Conservation (phyloP, 2,329 filamentous ascomycete genomes). For the Seiridium cupressi region DNA sequence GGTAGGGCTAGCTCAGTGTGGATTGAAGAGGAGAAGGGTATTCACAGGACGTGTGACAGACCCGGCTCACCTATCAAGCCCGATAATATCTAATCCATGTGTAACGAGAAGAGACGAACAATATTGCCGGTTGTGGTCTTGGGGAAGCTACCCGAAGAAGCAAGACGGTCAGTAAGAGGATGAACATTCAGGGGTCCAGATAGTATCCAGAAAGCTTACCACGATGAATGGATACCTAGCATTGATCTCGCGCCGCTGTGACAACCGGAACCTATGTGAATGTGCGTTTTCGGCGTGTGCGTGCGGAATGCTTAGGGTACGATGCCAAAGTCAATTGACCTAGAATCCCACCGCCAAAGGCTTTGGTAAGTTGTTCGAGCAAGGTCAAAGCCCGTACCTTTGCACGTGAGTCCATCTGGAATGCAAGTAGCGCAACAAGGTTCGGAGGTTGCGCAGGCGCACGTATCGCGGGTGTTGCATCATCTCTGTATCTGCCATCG, state of each 20-base stretch:
- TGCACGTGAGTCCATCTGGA: too few species aligned
- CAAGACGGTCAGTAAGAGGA: neutral
- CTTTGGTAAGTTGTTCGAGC: too few species aligned
- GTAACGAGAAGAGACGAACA: slow-evolving; percentile 27
- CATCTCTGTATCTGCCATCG: neutral
- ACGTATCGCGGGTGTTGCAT: neutral
- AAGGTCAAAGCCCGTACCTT: too few species aligned
- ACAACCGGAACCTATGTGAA: neutral
- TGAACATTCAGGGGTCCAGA: slow-evolving; percentile 11
- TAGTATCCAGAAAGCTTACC: slow-evolving; percentile 24
- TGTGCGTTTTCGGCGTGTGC: too few species aligned
- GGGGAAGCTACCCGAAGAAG: neutral
- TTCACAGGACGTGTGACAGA: slow-evolving; percentile 16
- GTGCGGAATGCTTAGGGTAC: too few species aligned
- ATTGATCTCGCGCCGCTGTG: slow-evolving; percentile 22
- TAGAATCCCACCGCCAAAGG: too few species aligned
- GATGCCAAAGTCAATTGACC: too few species aligned
- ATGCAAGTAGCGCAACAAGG: neutral
- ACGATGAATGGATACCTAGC: slow-evolving; percentile 27
- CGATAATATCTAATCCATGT: slow-evolving; percentile 42
- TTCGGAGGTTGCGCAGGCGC: neutral
- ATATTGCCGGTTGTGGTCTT: slow-evolving; percentile 2
- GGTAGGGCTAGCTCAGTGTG: slow-evolving; percentile 31
- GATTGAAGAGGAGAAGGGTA: slow-evolving; percentile 19
- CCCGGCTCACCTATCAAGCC: slow-evolving; percentile 31